These are phyloP conservation scores for Psilocybe tampanensis DNA, from an alignment of 768 basidiomycete species.

Conservation along the genomic window DNA sequence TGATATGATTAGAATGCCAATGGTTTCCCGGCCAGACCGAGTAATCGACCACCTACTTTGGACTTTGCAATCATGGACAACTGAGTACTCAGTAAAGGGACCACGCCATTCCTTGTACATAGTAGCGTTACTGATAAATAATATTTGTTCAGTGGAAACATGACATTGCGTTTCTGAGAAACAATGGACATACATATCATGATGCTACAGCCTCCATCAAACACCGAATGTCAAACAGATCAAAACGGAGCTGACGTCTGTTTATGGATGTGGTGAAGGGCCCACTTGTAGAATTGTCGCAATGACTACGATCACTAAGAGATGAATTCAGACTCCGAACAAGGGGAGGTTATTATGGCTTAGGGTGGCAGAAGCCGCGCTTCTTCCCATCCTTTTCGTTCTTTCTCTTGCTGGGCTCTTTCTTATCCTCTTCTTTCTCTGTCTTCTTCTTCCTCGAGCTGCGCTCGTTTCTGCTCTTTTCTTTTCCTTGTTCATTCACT, in stretches of 20 bases:
- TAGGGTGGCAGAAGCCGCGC: neutral
- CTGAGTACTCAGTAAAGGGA: neutral
- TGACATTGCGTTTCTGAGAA: neutral
- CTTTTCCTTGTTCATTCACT: constrained; percentile 29
- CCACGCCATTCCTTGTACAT: neutral
- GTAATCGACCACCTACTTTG: constrained; percentile 31
- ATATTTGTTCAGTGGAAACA: neutral
- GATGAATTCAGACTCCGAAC: constrained; percentile 22
- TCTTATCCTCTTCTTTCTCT: constrained; percentile 24
- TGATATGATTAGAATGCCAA: constrained; percentile 16
- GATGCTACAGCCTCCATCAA: neutral
- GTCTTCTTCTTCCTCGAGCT: constrained; percentile 31
- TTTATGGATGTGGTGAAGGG: neutral
- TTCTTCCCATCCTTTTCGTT: constrained; percentile 19
- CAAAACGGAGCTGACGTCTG: neutral
- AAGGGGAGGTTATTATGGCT: constrained; percentile 12
- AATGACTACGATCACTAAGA: constrained; percentile 19
- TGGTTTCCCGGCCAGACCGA: constrained; percentile 30
- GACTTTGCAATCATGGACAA: constrained; percentile 21
- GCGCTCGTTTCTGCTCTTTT: constrained; percentile 32
- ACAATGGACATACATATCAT: too few relatives aligned
- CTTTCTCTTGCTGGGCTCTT: constrained; percentile 18
- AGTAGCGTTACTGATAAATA: neutral
- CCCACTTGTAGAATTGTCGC: constrained; percentile 2
- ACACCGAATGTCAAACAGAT: neutral